A percentile compares a stretch with the other conserved stretches of the same genome.
These are phyloP conservation scores for Diaporthe capsici DNA, from an alignment of 2,329 filamentous ascomycete genomes.

Conservation along the genomic window DNA sequence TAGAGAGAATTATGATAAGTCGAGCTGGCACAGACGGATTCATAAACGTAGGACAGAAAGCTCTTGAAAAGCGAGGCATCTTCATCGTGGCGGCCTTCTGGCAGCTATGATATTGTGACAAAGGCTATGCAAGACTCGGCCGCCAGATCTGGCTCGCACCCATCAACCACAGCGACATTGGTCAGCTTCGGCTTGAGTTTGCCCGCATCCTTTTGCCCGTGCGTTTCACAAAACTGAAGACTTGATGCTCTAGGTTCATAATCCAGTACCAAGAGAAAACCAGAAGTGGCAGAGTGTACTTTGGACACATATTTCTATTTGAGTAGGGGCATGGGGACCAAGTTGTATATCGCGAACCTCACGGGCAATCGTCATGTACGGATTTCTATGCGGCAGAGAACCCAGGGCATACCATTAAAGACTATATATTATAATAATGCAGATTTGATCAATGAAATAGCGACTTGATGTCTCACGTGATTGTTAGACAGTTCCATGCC, in stretches of 20 bases:
- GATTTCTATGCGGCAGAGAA: too few species aligned
- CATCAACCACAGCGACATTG: neutral
- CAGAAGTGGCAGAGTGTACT: too few species aligned
- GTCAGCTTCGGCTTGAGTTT: neutral
- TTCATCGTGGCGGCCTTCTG: neutral
- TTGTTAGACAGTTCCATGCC: neutral
- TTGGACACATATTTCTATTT: too few species aligned
- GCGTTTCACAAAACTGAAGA: neutral
- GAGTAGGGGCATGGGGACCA: accelerated
- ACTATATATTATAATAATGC: neutral
- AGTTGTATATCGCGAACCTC: too few species aligned
- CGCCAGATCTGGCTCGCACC: neutral
- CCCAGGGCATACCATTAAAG: neutral
- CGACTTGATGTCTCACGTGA: neutral
- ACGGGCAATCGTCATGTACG: too few species aligned
- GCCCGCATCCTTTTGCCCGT: neutral
- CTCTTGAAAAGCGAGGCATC: too few species aligned
- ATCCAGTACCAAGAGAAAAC: neutral
- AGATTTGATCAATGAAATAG: neutral
- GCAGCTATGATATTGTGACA: neutral
- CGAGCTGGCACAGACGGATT: too few species aligned
- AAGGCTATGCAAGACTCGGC: neutral
- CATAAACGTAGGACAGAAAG: too few species aligned
- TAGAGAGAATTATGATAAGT: too few species aligned
- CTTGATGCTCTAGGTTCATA: neutral